A percentile compares a stretch with the other conserved stretches of the same genome.
Conservation (phyloP, 2,329 filamentous ascomycete genomes). For the Cercospora beticola region DNA sequence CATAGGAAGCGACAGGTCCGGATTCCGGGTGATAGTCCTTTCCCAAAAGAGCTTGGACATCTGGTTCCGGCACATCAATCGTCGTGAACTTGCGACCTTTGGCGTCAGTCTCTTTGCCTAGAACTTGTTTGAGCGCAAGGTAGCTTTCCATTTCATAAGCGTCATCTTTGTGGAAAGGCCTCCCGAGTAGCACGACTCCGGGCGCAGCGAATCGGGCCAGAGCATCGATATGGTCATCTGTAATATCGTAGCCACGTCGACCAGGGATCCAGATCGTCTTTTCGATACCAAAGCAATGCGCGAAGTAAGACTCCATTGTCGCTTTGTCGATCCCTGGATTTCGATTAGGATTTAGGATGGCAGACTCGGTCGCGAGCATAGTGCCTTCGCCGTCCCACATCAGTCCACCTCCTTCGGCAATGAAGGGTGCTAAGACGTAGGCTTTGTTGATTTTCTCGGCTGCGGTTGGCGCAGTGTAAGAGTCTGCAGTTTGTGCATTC, state of each 20-base stretch:
- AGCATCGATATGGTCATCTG: conserved; percentile 24
- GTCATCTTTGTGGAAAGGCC: conserved; percentile 7
- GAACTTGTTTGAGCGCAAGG: neutral
- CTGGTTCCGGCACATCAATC: conserved; percentile 17
- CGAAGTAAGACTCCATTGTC: conserved; percentile 17
- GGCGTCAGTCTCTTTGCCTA: conserved; percentile 16
- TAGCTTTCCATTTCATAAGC: conserved; percentile 5
- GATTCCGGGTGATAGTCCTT: conserved; percentile 14
- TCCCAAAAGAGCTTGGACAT: conserved; percentile 9
- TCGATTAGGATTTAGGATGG: conserved; percentile 24
- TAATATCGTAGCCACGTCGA: conserved; percentile 19
- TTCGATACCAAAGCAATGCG: conserved; percentile 17
- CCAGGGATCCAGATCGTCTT: conserved; percentile 26
- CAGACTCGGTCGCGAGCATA: conserved; percentile 23
- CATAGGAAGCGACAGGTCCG: conserved; percentile 18
- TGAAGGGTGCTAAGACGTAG: conserved; percentile 14
- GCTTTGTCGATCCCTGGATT: conserved; percentile 21
- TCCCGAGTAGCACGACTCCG: conserved; percentile 17
- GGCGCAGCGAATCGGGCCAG: conserved; percentile 20
- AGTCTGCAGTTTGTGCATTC: conserved; percentile 15
- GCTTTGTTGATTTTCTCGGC: conserved; percentile 15
- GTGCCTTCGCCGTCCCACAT: conserved; percentile 25
- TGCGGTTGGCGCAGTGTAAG: conserved; percentile 14
- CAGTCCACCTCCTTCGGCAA: conserved; percentile 20
- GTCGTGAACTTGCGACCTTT: conserved; percentile 14